Evolutionary conservation across 208 protist species (phyloP).

Genomic region (Wallacemonas collosoma): DNA sequence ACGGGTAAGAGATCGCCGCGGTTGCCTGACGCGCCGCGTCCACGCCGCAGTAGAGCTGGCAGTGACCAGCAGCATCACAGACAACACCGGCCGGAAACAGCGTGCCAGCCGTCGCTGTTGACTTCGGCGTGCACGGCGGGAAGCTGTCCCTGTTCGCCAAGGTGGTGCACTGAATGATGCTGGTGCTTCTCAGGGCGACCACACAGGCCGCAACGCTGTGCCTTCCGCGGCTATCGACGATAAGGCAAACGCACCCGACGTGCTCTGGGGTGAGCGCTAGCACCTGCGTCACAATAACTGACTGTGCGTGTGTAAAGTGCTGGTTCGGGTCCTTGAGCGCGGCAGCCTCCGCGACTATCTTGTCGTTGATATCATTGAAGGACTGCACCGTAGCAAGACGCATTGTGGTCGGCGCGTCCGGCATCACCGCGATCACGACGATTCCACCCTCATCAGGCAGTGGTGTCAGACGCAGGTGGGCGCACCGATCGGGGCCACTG

Average conservation of each 20-base stretch:
- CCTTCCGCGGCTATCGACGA: background rate
- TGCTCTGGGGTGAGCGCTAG: background rate
- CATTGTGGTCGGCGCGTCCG: background rate
- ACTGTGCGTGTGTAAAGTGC: background rate
- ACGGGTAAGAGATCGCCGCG: conserved; percentile 2
- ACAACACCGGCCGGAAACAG: conserved; percentile 15
- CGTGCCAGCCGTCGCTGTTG: background rate
- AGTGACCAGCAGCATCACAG: background rate
- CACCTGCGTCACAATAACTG: conserved; percentile 3
- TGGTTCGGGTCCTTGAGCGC: conserved; percentile 10
- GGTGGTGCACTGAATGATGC: background rate
- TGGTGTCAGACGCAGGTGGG: conserved; percentile 2
- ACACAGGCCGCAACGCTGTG: conserved; percentile 2
- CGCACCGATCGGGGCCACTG: conserved; percentile 11
- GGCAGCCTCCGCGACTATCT: conserved; percentile 18
- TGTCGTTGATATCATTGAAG: conserved; percentile 6
- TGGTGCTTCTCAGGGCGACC: background rate
- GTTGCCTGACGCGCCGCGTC: background rate
- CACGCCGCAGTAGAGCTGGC: conserved; percentile 15
- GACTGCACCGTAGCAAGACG: conserved; percentile 11
- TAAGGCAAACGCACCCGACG: conserved; percentile 9
- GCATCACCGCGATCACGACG: background rate
- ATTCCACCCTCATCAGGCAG: conserved; percentile 1
- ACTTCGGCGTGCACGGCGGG: conserved; percentile 5
- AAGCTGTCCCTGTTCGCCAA: background rate